Conservation (phyloP, 805 yeast species). For the Wickerhamomyces silvicola region DNA sequence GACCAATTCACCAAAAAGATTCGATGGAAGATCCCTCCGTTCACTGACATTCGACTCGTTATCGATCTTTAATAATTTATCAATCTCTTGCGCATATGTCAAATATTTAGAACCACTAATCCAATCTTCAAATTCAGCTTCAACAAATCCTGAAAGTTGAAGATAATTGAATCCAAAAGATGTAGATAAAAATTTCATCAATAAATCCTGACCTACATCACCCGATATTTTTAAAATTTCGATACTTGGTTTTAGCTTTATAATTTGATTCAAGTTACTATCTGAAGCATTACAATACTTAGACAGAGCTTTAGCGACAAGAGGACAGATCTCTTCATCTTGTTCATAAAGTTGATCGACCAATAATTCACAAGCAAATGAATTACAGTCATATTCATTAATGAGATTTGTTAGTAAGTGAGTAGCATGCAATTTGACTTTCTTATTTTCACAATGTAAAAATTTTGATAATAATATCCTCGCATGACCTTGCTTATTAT, state of each 20-base stretch:
- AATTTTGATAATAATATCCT: slow-evolving; percentile 62
- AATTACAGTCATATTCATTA: slow-evolving; percentile 30
- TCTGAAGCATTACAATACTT: slow-evolving; percentile 46
- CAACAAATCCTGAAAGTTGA: slow-evolving; percentile 51
- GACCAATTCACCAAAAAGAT: slow-evolving; percentile 75
- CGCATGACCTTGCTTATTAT: slow-evolving; percentile 55
- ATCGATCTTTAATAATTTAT: slow-evolving; percentile 25
- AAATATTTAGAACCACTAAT: slow-evolving; percentile 36
- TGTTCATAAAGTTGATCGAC: slow-evolving; percentile 68
- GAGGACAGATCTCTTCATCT: slow-evolving; percentile 44
- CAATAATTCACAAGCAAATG: slow-evolving; percentile 41
- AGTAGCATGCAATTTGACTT: slow-evolving; percentile 53
- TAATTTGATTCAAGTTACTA: slow-evolving; percentile 43
- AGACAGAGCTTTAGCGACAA: slow-evolving; percentile 50
- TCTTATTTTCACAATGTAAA: slow-evolving; percentile 45
- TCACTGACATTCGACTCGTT: slow-evolving; percentile 7
- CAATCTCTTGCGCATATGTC: slow-evolving; percentile 43
- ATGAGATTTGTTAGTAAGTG: slow-evolving; percentile 40
- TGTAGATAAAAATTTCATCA: slow-evolving; percentile 58
- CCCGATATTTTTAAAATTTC: slow-evolving; percentile 18
- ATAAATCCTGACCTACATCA: slow-evolving; percentile 40
- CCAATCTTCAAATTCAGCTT: slow-evolving; percentile 66
- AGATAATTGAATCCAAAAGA: slow-evolving; percentile 66
- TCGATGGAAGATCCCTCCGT: slow-evolving; percentile 39
- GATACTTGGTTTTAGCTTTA: slow-evolving; percentile 50